Conservation (phyloP, 2,329 filamentous ascomycete genomes). For the Fulvia fulva region DNA sequence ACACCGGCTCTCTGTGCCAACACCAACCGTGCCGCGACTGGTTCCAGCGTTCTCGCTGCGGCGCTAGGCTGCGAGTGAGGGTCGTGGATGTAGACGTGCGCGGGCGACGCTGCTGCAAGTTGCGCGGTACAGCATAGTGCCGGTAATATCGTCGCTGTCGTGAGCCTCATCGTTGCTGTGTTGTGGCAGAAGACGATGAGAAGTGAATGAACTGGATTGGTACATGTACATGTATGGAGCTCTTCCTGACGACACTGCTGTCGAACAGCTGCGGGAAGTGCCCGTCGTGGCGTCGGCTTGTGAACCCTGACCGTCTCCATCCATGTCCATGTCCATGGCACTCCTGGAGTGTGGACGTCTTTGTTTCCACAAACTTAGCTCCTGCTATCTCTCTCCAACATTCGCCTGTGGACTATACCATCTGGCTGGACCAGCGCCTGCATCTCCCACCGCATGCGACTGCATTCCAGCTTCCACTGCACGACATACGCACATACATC, state of each 20-base stretch:
- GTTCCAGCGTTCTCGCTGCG: slow-evolving; percentile 34
- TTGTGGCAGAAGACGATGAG: slow-evolving; percentile 2
- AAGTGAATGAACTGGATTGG: slow-evolving; percentile 7
- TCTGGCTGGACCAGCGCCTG: not conserved
- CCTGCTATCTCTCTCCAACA: slow-evolving; percentile 2
- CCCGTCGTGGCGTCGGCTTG: not conserved
- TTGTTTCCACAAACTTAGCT: slow-evolving; percentile 2
- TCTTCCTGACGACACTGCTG: not conserved
- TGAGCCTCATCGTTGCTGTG: slow-evolving; percentile 43
- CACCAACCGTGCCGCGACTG: slow-evolving; percentile 47
- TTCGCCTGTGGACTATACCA: not conserved
- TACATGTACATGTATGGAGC: not conserved
- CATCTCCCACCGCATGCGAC: not conserved
- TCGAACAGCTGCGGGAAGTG: not conserved
- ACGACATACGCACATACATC: not conserved
- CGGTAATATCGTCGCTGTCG: slow-evolving; percentile 37
- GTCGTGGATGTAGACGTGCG: slow-evolving; percentile 38
- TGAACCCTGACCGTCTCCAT: not conserved
- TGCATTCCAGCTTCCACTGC: not conserved
- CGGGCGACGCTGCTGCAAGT: slow-evolving; percentile 29
- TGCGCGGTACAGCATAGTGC: slow-evolving; percentile 37
- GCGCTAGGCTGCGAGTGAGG: slow-evolving; percentile 24
- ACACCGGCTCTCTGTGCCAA: slow-evolving; percentile 50
- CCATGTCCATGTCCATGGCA: not conserved
- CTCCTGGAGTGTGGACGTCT: slow-evolving; percentile 5